These are phyloP conservation scores for Lasiosphaeris hirsuta DNA, from an alignment of 495 filamentous ascomycete genomes.

Conservation along the genomic window DNA sequence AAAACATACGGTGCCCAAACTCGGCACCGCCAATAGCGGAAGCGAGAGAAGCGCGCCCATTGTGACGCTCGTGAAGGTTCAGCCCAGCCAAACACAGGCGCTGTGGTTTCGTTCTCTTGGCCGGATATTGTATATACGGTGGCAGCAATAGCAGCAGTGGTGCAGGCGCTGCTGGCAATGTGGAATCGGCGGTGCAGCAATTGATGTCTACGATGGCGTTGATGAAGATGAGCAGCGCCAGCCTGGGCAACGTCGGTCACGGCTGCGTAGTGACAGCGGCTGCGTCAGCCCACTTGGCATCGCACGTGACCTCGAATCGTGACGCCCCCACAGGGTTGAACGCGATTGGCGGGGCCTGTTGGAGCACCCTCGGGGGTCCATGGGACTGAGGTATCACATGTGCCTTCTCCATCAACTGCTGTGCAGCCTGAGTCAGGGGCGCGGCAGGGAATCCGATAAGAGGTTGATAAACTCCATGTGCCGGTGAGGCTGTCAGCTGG, in stretches of 20 bases:
- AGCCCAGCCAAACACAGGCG: not conserved
- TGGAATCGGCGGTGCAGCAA: not conserved
- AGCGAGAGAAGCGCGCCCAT: slow-evolving; percentile 93
- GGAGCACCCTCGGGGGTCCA: too few species aligned
- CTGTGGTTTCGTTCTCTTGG: not conserved
- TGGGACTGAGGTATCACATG: too few species aligned
- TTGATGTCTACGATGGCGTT: not conserved
- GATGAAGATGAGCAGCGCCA: not conserved
- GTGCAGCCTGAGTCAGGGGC: too few species aligned
- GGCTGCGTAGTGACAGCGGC: not conserved
- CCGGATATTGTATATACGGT: too few species aligned
- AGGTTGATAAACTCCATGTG: too few species aligned
- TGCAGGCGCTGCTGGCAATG: not conserved
- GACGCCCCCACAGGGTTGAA: not conserved
- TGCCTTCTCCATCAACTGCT: too few species aligned
- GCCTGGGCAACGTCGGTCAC: slow-evolving; percentile 1
- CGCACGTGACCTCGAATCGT: not conserved
- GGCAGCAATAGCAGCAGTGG: too few species aligned
- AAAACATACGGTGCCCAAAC: slow-evolving; percentile 75
- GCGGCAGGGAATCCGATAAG: too few species aligned
- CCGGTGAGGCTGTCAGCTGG: slow-evolving; percentile 8
- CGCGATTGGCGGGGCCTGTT: not conserved
- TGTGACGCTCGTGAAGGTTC: slow-evolving; percentile 21
- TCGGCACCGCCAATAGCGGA: slow-evolving; percentile 82
- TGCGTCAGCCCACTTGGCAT: not conserved